Conservation (phyloP, 768 basidiomycete genomes). For the Leccinum variicolor region DNA sequence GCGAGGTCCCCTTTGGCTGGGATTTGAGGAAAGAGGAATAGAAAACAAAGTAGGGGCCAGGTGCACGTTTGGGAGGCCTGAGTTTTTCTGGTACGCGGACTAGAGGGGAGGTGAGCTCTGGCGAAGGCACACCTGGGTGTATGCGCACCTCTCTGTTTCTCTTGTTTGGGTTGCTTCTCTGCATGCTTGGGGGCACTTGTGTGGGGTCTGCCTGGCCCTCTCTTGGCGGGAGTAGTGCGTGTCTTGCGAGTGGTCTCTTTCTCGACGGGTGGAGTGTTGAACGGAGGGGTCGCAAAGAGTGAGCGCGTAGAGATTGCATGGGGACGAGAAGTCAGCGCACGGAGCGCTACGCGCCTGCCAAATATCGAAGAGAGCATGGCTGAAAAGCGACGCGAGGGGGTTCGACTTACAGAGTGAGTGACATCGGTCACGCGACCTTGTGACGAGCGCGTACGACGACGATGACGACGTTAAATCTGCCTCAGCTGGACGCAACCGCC, state of each 20-base stretch:
- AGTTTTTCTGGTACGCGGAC: slow-evolving; percentile 14
- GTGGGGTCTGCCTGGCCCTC: background rate
- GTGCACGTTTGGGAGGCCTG: slow-evolving; percentile 29
- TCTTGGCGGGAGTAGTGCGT: slow-evolving; percentile 5
- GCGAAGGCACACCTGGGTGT: background rate
- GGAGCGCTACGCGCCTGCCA: slow-evolving; percentile 2
- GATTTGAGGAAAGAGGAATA: slow-evolving; percentile 11
- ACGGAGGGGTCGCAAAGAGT: slow-evolving; percentile 21
- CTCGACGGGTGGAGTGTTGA: slow-evolving; percentile 7
- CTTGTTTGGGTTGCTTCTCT: slow-evolving; percentile 6
- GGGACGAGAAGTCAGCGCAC: background rate
- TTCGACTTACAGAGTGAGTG: background rate
- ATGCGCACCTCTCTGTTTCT: slow-evolving; percentile 15
- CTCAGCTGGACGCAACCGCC: slow-evolving; percentile 21
- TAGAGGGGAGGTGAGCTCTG: slow-evolving; percentile 7
- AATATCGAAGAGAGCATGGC: slow-evolving; percentile 16
- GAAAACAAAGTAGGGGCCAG: slow-evolving; percentile 27
- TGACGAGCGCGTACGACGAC: slow-evolving; percentile 5
- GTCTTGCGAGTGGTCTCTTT: slow-evolving; percentile 4
- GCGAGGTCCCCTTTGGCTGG: background rate
- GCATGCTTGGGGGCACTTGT: background rate
- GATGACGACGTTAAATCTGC: background rate
- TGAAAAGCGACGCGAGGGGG: background rate
- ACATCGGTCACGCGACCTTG: slow-evolving; percentile 17
- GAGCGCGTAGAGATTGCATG: slow-evolving; percentile 14